Evolutionary conservation across 2,329 filamentous ascomycete species (phyloP), one percentile per base, ranked within the genome.

Genomic region (Madurella mycetomatis): DNA sequence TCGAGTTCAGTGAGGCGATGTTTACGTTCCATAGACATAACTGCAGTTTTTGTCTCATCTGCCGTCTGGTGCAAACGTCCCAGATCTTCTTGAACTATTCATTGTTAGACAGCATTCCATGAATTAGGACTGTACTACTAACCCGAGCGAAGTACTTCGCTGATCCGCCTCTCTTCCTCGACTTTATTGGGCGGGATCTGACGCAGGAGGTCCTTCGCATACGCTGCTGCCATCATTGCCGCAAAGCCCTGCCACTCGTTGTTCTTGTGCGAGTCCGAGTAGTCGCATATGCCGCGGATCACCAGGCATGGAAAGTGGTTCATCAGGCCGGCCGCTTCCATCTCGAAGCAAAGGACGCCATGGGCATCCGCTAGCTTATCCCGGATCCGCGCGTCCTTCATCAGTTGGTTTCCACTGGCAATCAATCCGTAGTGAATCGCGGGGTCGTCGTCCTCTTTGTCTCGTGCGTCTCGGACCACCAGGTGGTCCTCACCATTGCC

Each of bases 281-380:
- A 72, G 58, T 72, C 67, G 49, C 65, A 70, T 43, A 72, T 69
- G 0, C 69, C 69, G 5, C 67, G 62, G 41, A 72, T 65, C 7
- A 69, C 65, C 1, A 71, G 51, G 30, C 67, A 70, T 0, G 64
- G 66, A 40, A 66, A 63, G 18, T 62, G 43, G 17, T 65, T 61
- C 60, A 66, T 67, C 37, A 69, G 25, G 1, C 67, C 66, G 2
- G 65, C 66, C 1, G 57, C 58, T 25, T 68, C 66, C 64, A 66
- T 69, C 53, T 68, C 65, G 41, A 66, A 58, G 40, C 57, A 65
- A 1, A 65, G 40, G 50, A 46, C 39, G 41, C 19, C 41, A 40
- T 46, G 25, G 34, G 12, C 25, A 7, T 25, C 7, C 25, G 41
- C 42, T 43, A 56, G 37, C 5, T 53, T 19, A 32, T 56, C 44